Evolutionary conservation across 768 basidiomycete species (phyloP).

Genomic region (Boletellus ananiceps): DNA sequence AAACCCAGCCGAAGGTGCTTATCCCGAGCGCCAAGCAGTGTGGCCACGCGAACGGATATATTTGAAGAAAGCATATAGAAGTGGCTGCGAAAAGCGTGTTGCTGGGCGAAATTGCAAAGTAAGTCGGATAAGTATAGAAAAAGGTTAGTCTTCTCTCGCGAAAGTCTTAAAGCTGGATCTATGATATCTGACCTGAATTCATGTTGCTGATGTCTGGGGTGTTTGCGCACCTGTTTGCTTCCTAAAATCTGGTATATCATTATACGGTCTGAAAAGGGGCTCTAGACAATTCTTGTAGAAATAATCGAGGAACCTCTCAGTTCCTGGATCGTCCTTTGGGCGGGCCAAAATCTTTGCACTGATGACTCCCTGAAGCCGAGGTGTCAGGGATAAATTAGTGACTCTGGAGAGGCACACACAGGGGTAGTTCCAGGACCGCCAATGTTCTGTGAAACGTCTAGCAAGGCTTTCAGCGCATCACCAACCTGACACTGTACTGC

Average conservation of each 20-base stretch:
- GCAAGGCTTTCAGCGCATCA: conserved; percentile 76
- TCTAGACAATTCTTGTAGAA: conserved; percentile 84
- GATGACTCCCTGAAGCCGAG: conserved; percentile 22
- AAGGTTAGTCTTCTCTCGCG: conserved; percentile 76
- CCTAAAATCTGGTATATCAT: conserved; percentile 67
- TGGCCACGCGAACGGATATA: conserved; percentile 68
- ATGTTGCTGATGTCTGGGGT: not conserved
- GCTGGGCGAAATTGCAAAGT: conserved; percentile 79
- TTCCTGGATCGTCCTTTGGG: conserved; percentile 75
- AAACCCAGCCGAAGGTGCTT: conserved; percentile 90
- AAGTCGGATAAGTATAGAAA: conserved; percentile 89
- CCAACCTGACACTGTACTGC: conserved; percentile 89
- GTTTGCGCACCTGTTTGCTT: conserved; percentile 37
- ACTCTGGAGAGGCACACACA: conserved; percentile 20
- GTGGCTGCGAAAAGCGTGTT: conserved; percentile 90
- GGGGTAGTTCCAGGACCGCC: conserved; percentile 35
- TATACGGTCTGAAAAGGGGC: conserved; percentile 78
- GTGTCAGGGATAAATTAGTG: conserved; percentile 3
- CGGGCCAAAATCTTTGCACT: conserved; percentile 48
- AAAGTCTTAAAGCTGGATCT: conserved; percentile 54
- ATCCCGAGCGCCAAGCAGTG: conserved; percentile 75
- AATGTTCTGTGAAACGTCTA: conserved; percentile 64
- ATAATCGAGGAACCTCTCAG: conserved; percentile 87
- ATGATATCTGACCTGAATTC: conserved; percentile 4
- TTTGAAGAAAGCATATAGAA: conserved; percentile 83